Evolutionary conservation across 805 yeast genomes (phyloP).

Genomic region (Starmerella gropengiesseri): DNA sequence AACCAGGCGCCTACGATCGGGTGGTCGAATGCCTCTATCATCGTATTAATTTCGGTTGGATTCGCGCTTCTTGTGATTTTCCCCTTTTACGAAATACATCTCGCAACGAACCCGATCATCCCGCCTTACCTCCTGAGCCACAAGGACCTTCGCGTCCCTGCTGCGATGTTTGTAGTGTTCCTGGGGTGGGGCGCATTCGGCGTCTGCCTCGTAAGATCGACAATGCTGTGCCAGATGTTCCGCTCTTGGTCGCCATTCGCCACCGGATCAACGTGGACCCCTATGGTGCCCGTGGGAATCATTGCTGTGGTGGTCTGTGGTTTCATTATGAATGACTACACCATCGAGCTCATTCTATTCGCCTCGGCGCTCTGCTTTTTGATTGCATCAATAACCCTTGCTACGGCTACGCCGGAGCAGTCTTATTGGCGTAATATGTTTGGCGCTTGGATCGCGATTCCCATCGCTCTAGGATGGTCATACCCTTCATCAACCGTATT

Average conservation of each 20-base stretch:
- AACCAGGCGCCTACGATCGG: constrained; percentile 65
- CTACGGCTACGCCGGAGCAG: constrained; percentile 40
- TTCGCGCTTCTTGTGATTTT: constrained; percentile 37
- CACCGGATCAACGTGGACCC: constrained; percentile 37
- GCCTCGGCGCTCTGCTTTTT: constrained; percentile 44
- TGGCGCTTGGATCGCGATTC: constrained; percentile 43
- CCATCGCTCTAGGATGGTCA: constrained; percentile 68
- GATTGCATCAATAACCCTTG: constrained; percentile 16
- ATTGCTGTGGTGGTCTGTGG: constrained; percentile 47
- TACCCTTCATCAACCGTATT: constrained; percentile 64
- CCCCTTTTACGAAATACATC: constrained; percentile 30
- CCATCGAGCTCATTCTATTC: constrained; percentile 42
- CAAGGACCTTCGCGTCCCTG: constrained; percentile 31
- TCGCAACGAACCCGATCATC: constrained; percentile 59
- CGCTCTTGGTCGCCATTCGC: constrained; percentile 39
- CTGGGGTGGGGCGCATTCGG: constrained; percentile 39
- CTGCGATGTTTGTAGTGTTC: constrained; percentile 40
- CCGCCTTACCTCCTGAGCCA: constrained; percentile 31
- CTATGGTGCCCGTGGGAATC: constrained; percentile 44
- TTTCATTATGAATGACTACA: constrained; percentile 35
- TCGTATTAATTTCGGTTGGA: constrained; percentile 46
- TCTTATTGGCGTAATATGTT: constrained; percentile 48
- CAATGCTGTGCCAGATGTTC: constrained; percentile 40
- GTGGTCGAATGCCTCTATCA: constrained; percentile 49
- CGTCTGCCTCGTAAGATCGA: no score